Percentiles rank a stretch among this genome's conserved stretches.
Conservation (phyloP, 768 basidiomycete species). For the Podaxis sp. region DNA sequence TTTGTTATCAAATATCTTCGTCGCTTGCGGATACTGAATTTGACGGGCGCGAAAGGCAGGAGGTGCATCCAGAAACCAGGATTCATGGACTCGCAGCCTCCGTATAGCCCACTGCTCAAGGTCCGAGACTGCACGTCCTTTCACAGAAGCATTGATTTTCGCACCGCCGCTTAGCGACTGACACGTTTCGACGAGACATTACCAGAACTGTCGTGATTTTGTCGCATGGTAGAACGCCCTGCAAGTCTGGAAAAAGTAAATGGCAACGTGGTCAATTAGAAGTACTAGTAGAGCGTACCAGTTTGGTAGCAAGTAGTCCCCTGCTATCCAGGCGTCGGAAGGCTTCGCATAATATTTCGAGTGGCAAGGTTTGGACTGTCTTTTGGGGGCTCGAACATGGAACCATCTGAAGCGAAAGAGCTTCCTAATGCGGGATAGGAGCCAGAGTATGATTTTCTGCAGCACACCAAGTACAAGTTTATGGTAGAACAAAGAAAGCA, state of each 20-base stretch:
- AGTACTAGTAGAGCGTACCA: neutral
- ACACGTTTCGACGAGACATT: neutral
- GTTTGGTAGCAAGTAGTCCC: neutral
- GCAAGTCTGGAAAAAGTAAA: neutral
- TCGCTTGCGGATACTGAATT: neutral
- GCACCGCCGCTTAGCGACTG: neutral
- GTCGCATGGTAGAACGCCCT: neutral
- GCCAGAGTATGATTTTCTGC: neutral
- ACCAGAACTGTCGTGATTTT: neutral
- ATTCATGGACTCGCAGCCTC: neutral
- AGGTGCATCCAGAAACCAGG: neutral
- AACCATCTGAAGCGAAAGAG: neutral
- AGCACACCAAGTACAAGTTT: no score
- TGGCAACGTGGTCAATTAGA: neutral
- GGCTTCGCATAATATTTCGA: neutral
- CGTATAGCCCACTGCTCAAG: neutral
- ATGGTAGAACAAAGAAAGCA: no score
- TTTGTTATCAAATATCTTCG: neutral
- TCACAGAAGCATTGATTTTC: neutral
- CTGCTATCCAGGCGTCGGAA: neutral
- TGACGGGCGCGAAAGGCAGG: neutral
- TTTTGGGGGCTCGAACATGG: neutral
- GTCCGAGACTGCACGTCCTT: neutral
- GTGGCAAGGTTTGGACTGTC: neutral
- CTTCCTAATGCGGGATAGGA: neutral